Evolutionary conservation across 352 stramenopile species (phyloP), one percentile per base, ranked within the genome.

Genomic region (Albugo laibachii): DNA sequence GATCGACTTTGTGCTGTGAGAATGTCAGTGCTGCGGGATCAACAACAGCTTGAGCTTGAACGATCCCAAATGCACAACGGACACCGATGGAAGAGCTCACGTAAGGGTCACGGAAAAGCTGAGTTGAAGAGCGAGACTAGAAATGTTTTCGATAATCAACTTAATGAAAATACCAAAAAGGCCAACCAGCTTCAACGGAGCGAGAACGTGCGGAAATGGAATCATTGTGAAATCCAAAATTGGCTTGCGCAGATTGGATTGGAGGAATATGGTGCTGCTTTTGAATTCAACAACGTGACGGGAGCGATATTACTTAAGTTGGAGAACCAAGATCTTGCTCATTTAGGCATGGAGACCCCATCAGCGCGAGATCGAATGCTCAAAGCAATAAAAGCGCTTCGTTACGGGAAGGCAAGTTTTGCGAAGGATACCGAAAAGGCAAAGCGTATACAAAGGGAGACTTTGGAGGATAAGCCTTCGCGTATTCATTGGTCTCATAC

Each of bases 251-350:
- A 54, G 12, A 61, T 89, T 12, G 63, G 57, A 0, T 47, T 89
- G 19, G 66, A 81, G 14, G 69, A 89, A 45, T 82, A 65, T 21
- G 59, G 80, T 12, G 62, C 58, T 14, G 57, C 63, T 2, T 86
- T 89, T 37, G 76, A 89, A 55, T 89, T 75, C 20, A 74, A 89
- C 43, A 69, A 86, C 52, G 56, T 89, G n/a, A 73, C 62, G 2
- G 76, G 73, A 0, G 47, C 56, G 14, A 57, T 50, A 13, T 24
- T 89, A 5, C 50, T 89, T 0, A 47, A 45, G 1, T 54, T 85
- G 42, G 53, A 60, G n/a, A 19, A 62, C 2, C 58, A 69, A 14
- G 69, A 77, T 21, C 67, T 68, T 16, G 51, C 56, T 0, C 51
- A 66, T 18, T 64, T 85, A n/a, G 66, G 75, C 0, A 56, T 86